A percentile compares a stretch with the other conserved stretches of the same genome.
Conservation (phyloP, 2,329 filamentous ascomycete genomes). For the Talaromyces albobiverticillius region DNA sequence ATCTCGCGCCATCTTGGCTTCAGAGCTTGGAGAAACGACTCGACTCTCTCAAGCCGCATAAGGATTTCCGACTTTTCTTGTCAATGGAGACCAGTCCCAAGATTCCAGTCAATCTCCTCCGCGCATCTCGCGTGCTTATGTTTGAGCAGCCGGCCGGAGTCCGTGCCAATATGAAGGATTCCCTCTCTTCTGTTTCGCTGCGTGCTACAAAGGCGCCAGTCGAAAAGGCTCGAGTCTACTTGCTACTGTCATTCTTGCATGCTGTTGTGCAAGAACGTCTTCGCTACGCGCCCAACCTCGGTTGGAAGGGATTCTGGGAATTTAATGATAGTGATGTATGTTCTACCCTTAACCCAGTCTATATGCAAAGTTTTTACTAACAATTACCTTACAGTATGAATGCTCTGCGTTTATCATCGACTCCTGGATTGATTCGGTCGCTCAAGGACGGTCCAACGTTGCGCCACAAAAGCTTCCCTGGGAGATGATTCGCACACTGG, state of each 20-base stretch:
- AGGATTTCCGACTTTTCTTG: slow-evolving; percentile 89
- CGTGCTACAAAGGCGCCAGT: slow-evolving; percentile 78
- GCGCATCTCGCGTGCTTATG: slow-evolving; percentile 90
- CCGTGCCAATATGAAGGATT: slow-evolving; percentile 97
- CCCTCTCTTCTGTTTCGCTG: slow-evolving; percentile 75
- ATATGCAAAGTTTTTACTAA: slow-evolving; percentile 20
- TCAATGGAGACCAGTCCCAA: slow-evolving; percentile 97
- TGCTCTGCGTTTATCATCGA: slow-evolving; percentile 96
- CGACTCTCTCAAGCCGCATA: slow-evolving; percentile 89
- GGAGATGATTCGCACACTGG: slow-evolving; percentile 87
- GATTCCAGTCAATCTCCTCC: slow-evolving; percentile 93
- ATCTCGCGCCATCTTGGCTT: slow-evolving; percentile 91
- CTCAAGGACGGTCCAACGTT: slow-evolving; percentile 84
- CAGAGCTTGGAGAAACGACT: slow-evolving; percentile 97
- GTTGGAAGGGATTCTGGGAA: slow-evolving; percentile 99
- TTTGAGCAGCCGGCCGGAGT: slow-evolving; percentile 98
- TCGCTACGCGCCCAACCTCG: slow-evolving; percentile 86
- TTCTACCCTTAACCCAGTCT: slow-evolving; percentile 25
- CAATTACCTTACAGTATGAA: slow-evolving; percentile 66
- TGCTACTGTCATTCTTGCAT: slow-evolving; percentile 90
- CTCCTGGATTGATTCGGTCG: slow-evolving; percentile 81
- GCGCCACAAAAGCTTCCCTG: slow-evolving; percentile 92
- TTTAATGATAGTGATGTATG: slow-evolving; percentile 98
- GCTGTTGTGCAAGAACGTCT: slow-evolving; percentile 93
- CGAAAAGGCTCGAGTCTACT: slow-evolving; percentile 84